These are phyloP conservation scores for Quercus lobata DNA, from an alignment of 331 rosid species.

Conservation along the genomic window DNA sequence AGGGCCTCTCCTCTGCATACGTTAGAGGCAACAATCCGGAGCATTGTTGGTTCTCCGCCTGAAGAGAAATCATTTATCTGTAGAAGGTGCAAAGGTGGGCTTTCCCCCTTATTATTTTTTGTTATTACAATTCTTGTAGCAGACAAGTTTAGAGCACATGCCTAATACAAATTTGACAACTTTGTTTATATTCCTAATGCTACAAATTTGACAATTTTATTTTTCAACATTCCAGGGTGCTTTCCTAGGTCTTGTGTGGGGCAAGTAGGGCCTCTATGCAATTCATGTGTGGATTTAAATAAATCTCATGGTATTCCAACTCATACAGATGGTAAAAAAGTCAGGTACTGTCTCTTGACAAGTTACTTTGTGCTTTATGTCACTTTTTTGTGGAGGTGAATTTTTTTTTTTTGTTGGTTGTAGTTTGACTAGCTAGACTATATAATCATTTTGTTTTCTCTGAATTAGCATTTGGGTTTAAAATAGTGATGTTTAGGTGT, in stretches of 20 bases:
- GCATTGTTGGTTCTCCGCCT: constrained; percentile 52
- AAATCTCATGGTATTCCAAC: constrained; percentile 34
- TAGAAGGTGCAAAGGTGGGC: constrained; percentile 78
- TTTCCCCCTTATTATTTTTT: constrained; percentile 5
- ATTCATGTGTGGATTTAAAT: constrained; percentile 60
- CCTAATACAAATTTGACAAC: background rate
- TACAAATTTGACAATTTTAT: background rate
- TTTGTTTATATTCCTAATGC: background rate
- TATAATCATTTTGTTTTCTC: background rate
- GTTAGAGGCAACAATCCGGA: constrained; percentile 72
- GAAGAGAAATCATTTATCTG: constrained; percentile 73
- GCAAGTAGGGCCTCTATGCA: constrained; percentile 62
- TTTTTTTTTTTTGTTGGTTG: background rate
- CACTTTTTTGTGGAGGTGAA: background rate
- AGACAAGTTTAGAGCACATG: background rate
- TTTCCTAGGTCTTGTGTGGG: constrained; percentile 55
- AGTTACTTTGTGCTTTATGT: background rate
- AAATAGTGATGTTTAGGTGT: background rate
- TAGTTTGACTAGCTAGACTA: background rate
- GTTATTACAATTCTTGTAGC: background rate
- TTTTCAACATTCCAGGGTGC: constrained; percentile 45
- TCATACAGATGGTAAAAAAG: constrained; percentile 33
- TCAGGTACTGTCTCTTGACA: constrained; percentile 43
- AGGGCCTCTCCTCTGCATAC: constrained; percentile 56
- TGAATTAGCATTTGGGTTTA: constrained; percentile 1